phyloP scores from a whole-genome alignment of 2,329 filamentous ascomycete species.

The Capronia americana region DNA sequence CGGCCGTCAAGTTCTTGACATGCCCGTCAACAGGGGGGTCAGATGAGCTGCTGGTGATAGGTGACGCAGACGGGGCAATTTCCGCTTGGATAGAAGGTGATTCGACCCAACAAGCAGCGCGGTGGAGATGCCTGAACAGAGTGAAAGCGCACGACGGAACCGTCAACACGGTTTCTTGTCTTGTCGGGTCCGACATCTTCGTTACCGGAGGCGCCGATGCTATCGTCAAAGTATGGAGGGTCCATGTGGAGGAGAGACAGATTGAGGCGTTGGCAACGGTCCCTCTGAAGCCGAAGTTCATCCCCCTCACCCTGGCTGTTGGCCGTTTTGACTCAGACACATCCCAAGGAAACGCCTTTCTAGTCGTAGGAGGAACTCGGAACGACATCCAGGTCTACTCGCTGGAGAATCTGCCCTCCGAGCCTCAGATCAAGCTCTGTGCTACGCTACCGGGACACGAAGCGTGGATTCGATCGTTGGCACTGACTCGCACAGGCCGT shows the following conservation, averaged over 20 bases:
- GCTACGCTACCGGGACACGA: conserved; percentile 88
- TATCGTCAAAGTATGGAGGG: conserved; percentile 70
- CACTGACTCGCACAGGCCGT: conserved; percentile 70
- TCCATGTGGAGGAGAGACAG: conserved; percentile 50
- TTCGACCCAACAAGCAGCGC: conserved; percentile 6
- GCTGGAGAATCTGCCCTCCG: conserved; percentile 53
- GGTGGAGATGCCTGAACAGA: conserved; percentile 56
- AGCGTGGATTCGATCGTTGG: conserved; percentile 88
- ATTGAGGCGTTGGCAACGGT: conserved; percentile 71
- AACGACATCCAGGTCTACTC: conserved; percentile 82
- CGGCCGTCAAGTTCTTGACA: conserved; percentile 79
- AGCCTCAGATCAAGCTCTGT: conserved; percentile 68
- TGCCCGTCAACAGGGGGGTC: conserved; percentile 47
- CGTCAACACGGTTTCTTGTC: conserved; percentile 68
- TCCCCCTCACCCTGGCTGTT: conserved; percentile 79
- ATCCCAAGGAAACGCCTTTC: conserved; percentile 59
- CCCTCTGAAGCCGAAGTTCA: conserved; percentile 75
- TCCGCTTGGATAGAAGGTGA: conserved; percentile 62
- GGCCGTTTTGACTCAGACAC: conserved; percentile 62
- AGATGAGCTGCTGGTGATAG: conserved; percentile 71
- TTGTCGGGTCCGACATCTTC: conserved; percentile 56
- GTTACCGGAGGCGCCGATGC: conserved; percentile 69
- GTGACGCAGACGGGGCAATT: conserved; percentile 79
- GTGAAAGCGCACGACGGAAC: conserved; percentile 73
- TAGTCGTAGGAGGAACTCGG: conserved; percentile 86